These are phyloP conservation scores for Leccinum variabile DNA, from an alignment of 1,284 basidiomycete genomes.

Conservation along the genomic window DNA sequence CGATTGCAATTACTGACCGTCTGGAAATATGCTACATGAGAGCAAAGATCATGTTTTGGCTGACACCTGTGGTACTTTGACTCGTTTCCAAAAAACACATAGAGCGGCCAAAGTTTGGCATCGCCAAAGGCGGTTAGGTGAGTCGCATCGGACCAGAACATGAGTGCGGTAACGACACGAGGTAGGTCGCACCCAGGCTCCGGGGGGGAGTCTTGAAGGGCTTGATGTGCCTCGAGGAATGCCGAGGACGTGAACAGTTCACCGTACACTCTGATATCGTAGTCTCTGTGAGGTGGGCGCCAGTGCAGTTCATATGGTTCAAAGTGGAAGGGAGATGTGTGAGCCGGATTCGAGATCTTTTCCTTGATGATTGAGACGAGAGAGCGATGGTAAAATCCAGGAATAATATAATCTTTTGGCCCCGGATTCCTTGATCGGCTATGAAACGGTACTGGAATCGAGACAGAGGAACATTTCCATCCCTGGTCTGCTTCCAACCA, in stretches of 20 bases:
- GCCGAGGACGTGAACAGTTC: not conserved
- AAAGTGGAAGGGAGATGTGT: not conserved
- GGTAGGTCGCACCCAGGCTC: not conserved
- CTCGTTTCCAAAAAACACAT: not conserved
- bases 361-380: not conserved
- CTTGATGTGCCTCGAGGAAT: not conserved
- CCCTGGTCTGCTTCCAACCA: not conserved
- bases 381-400: not conserved
- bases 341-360: not conserved
- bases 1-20: not conserved
- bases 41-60: not conserved
- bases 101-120: not conserved
- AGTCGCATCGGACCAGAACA: not conserved
- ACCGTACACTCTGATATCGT: not conserved
- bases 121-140: not conserved
- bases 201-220: not conserved
- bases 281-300: not conserved
- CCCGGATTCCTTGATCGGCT: too few species aligned
- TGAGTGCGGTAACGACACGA: not conserved
- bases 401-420: not conserved
- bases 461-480: not conserved
- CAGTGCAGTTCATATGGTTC: not conserved
- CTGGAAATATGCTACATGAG: not conserved
- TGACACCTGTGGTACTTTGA: not conserved
- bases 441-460: too few species aligned